Conservation (phyloP, 2,329 filamentous ascomycete species). For the Xylariaceae sp. region DNA sequence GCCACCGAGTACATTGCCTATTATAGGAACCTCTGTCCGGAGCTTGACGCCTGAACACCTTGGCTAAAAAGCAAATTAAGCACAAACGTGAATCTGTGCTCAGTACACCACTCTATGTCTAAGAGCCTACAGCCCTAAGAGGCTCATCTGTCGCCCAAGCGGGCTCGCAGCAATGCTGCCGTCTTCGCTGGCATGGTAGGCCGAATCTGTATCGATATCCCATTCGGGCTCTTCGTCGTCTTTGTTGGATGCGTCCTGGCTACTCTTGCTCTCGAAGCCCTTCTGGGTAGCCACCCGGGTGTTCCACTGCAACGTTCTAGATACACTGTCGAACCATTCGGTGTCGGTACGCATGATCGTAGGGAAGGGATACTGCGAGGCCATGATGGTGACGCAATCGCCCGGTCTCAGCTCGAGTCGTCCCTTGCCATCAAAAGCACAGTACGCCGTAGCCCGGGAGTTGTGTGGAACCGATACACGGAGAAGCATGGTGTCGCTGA, state of each 20-base stretch:
- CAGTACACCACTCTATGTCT: slow-evolving; percentile 16
- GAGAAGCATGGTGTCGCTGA: slow-evolving; percentile 89
- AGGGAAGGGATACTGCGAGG: slow-evolving; percentile 93
- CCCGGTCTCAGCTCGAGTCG: slow-evolving; percentile 88
- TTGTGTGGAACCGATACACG: slow-evolving; percentile 79
- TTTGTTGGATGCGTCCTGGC: slow-evolving; percentile 46
- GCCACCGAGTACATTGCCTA: neutral
- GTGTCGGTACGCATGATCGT: slow-evolving; percentile 84
- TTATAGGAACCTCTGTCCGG: neutral
- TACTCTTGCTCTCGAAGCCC: slow-evolving; percentile 59
- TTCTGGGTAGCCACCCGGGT: slow-evolving; percentile 88
- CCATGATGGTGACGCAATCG: slow-evolving; percentile 93
- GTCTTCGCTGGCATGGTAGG: slow-evolving; percentile 66
- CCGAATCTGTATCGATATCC: slow-evolving; percentile 90
- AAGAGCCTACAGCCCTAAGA: slow-evolving; percentile 50
- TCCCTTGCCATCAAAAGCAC: slow-evolving; percentile 94
- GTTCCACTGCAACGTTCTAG: slow-evolving; percentile 90
- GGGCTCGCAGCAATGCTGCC: slow-evolving; percentile 63
- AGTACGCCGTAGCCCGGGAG: slow-evolving; percentile 90
- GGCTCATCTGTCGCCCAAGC: slow-evolving; percentile 66
- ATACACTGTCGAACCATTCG: slow-evolving; percentile 97
- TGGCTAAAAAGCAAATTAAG: slow-evolving; percentile 4
- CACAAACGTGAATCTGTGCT: too few relatives aligned
- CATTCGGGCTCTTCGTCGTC: slow-evolving; percentile 61
- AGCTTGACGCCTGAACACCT: slow-evolving; percentile 11